Conservation (phyloP, 345 rosid species). For the Corchorus olitorius region DNA sequence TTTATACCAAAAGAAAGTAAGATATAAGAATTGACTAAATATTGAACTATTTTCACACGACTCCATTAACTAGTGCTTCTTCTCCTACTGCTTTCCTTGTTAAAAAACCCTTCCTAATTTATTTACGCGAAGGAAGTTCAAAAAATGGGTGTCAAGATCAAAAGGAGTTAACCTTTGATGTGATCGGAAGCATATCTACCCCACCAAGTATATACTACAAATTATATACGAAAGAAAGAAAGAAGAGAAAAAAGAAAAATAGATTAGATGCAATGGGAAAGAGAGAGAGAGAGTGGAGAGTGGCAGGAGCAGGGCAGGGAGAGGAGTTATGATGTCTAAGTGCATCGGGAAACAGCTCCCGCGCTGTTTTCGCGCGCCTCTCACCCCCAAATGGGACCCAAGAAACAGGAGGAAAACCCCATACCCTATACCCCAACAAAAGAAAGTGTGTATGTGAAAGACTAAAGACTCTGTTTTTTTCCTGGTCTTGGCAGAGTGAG, state of each 20-base stretch:
- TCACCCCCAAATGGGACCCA: constrained; percentile 23
- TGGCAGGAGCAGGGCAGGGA: background rate
- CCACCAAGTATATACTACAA: background rate
- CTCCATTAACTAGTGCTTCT: too few relatives aligned
- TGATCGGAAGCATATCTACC: constrained; percentile 18
- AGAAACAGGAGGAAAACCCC: too few relatives aligned
- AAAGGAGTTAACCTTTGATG: constrained; percentile 29
- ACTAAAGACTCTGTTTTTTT: too few relatives aligned
- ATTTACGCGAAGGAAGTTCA: too few relatives aligned
- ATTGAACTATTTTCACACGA: too few relatives aligned
- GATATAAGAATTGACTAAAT: too few relatives aligned
- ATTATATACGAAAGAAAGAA: background rate
- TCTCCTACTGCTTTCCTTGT: too few relatives aligned
- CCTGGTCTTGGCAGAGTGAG: too few relatives aligned
- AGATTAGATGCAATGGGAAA: background rate
- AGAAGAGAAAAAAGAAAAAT: background rate
- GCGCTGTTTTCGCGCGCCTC: constrained; percentile 80
- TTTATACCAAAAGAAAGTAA: too few relatives aligned
- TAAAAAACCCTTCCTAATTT: background rate
- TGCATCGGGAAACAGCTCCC: constrained; percentile 77
- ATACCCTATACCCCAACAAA: too few relatives aligned
- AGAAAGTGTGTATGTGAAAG: too few relatives aligned
- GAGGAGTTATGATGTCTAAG: constrained; percentile 11
- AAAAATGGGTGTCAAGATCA: constrained; percentile 15
- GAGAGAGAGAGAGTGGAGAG: constrained; percentile 13